These are phyloP conservation scores for Neofusicoccum laricinum DNA, from an alignment of 2,329 filamentous ascomycete genomes.

Conservation along the genomic window DNA sequence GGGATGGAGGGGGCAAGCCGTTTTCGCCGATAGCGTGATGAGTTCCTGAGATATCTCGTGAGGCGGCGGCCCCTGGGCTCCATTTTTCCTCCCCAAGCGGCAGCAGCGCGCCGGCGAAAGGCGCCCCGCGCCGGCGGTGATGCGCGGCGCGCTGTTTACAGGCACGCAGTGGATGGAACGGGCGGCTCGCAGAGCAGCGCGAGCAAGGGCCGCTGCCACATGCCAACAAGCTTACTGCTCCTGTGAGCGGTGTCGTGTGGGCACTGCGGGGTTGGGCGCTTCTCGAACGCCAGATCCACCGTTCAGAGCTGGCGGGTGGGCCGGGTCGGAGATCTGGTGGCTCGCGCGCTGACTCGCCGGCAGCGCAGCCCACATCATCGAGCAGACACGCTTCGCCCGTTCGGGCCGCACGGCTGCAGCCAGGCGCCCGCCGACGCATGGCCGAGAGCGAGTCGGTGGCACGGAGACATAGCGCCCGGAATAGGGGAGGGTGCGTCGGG, in stretches of 20 bases:
- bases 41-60: slow-evolving; percentile 6
- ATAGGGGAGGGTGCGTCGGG: background rate
- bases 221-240: background rate
- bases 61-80: background rate
- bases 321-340: slow-evolving; percentile 2
- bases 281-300: background rate
- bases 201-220: background rate
- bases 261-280: slow-evolving; percentile 3
- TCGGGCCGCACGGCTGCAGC: background rate
- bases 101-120: background rate
- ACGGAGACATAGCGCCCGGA: background rate
- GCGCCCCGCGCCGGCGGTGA: background rate
- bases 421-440: slow-evolving; percentile 6
- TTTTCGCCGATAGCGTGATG: slow-evolving; percentile 5
- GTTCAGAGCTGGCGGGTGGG: background rate
- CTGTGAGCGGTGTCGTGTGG: background rate
- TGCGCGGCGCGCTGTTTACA: background rate
- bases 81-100: background rate
- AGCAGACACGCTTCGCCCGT: background rate
- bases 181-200: background rate
- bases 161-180: background rate
- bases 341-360: slow-evolving; percentile 4
- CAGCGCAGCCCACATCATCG: background rate
- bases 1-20: background rate
- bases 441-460: background rate